A percentile compares a stretch with the other conserved stretches of the same genome.
Evolutionary conservation across 306 rosid genomes (phyloP).

Genomic region (Cicer bijugum): DNA sequence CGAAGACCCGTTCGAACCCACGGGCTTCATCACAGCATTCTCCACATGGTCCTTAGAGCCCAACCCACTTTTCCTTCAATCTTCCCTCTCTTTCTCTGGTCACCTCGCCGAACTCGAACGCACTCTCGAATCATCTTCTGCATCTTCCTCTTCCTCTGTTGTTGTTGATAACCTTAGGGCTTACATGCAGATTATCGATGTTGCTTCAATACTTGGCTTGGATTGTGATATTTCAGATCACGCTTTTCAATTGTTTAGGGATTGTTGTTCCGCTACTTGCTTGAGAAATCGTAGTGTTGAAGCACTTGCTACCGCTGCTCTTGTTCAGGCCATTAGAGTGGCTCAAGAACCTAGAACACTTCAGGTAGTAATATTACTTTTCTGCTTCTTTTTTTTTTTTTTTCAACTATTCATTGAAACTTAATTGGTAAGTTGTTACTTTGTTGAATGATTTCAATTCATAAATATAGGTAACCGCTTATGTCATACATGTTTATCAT

Average conservation of each 20-base stretch:
- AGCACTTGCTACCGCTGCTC: constrained; percentile 96
- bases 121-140: constrained; percentile 71
- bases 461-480: neutral
- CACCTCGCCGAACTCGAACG: constrained; percentile 97
- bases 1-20: constrained; percentile 91
- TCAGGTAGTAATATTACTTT: constrained; percentile 54
- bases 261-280: constrained; percentile 95
- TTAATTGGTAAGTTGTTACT: neutral
- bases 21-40: constrained; percentile 92
- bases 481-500: neutral
- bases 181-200: constrained; percentile 95
- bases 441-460: neutral
- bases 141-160: constrained; percentile 68
- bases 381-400: neutral
- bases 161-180: constrained; percentile 93
- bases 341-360: constrained; percentile 97
- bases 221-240: constrained; percentile 86
- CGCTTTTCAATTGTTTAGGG: constrained; percentile 91
- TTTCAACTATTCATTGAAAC: neutral
- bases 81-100: constrained; percentile 85
- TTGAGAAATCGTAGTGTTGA: constrained; percentile 96
- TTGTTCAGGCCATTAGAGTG: constrained; percentile 92
- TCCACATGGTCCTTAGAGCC: constrained; percentile 95
- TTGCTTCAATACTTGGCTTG: constrained; percentile 82
- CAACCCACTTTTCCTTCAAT: constrained; percentile 78